Percentiles rank a stretch among this genome's conserved stretches.
Evolutionary conservation across 2,329 filamentous ascomycete species (phyloP).

Genomic region (Trichoderma semiorbis): DNA sequence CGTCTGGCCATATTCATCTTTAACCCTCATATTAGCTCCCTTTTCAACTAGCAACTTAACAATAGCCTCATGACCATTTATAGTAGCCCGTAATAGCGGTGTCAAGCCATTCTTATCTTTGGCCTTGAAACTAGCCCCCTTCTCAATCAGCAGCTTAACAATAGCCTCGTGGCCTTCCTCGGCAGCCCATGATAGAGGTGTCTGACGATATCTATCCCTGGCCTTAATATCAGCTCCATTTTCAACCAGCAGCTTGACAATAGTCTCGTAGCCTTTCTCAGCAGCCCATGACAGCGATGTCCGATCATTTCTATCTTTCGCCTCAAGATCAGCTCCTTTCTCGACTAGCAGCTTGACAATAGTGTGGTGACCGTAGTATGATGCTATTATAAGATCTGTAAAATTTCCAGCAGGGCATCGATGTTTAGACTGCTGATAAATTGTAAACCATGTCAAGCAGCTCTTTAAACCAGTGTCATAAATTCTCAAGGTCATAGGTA

Average conservation of each 20-base stretch:
- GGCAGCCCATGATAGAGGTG: no score
- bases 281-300: not conserved
- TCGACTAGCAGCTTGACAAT: not conserved
- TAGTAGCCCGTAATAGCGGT: no score
- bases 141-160: no score
- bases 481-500: accelerated
- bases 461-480: not conserved
- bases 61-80: no score
- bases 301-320: accelerated
- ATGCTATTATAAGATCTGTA: not conserved
- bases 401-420: not conserved
- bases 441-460: not conserved
- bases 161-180: no score
- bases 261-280: accelerated
- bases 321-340: not conserved
- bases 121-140: no score
- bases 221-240: not conserved
- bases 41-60: no score
- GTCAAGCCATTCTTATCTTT: no score
- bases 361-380: not conserved
- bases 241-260: not conserved
- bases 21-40: no score
- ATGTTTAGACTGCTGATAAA: not conserved
- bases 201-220: no score
- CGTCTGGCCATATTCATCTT: no score